A percentile compares a stretch with the other conserved stretches of the same genome.
phyloP scores from a whole-genome alignment of 139 green algal species.

The Pleodorina starrii region DNA sequence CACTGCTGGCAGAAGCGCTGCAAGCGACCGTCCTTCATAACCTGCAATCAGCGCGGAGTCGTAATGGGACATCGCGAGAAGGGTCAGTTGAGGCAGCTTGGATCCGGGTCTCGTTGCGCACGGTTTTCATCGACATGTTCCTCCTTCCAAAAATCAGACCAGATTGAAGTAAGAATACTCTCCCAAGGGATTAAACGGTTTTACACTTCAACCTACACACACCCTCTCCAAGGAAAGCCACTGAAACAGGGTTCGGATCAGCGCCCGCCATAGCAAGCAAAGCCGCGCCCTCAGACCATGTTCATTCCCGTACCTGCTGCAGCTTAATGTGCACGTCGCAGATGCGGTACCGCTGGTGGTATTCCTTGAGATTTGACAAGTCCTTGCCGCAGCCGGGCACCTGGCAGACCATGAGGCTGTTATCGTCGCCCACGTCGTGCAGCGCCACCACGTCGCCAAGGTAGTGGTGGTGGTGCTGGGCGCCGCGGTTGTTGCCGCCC shows the following conservation, averaged over 20 bases:
- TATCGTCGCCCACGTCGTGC: constrained; percentile 48
- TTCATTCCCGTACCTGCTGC: no score
- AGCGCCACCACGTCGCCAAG: constrained; percentile 24
- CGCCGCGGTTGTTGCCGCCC: neutral
- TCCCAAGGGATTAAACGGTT: no score
- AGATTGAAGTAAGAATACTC: no score
- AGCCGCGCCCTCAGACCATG: neutral
- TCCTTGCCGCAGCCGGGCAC: constrained; percentile 76
- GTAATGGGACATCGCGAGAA: no score
- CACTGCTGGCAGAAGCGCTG: constrained; percentile 95
- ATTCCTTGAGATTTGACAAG: constrained; percentile 84
- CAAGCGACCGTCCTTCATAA: constrained; percentile 79
- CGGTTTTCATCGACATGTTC: no score
- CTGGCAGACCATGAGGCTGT: constrained; percentile 63
- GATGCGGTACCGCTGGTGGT: constrained; percentile 90
- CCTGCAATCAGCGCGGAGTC: no score
- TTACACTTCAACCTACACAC: no score
- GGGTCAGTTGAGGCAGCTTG: no score
- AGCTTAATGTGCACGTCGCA: constrained; percentile 86
- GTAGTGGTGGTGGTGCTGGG: neutral
- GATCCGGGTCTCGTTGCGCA: no score
- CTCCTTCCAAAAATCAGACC: no score
- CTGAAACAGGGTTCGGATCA: no score
- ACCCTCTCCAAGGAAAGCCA: no score
- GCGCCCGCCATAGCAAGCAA: neutral